Conservation (phyloP, 169 alveolate species). For the Plasmodium chabaudi region DNA sequence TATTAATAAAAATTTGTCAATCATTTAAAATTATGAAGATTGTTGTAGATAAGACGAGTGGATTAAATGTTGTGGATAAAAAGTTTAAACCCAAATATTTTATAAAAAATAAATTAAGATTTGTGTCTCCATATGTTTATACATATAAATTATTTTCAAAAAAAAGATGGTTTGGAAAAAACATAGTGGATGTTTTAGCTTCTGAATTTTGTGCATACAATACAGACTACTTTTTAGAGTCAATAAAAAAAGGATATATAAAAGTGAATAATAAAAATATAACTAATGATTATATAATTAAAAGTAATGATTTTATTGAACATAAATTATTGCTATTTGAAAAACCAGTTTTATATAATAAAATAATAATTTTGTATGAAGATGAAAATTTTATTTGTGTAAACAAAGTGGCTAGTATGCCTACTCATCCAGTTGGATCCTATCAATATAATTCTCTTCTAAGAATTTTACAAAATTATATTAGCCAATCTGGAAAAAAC, state of each 20-base stretch:
- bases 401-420: slow-evolving; percentile 82
- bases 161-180: slow-evolving; percentile 83
- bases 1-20: neutral
- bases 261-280: slow-evolving; percentile 73
- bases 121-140: slow-evolving; percentile 83
- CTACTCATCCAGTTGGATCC: slow-evolving; percentile 85
- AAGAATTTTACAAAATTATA: slow-evolving; percentile 77
- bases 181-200: slow-evolving; percentile 76
- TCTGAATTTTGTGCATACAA: slow-evolving; percentile 85
- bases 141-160: slow-evolving; percentile 80
- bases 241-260: slow-evolving; percentile 78
- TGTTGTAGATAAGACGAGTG: slow-evolving; percentile 39
- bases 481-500: neutral
- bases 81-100: slow-evolving; percentile 68
- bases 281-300: slow-evolving; percentile 76
- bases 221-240: slow-evolving; percentile 64
- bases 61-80: slow-evolving; percentile 54
- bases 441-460: slow-evolving; percentile 83
- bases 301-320: slow-evolving; percentile 79
- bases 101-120: slow-evolving; percentile 79
- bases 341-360: slow-evolving; percentile 78
- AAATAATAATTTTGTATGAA: slow-evolving; percentile 76
- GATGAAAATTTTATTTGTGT: slow-evolving; percentile 82
- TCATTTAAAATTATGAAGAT: slow-evolving; percentile 68
- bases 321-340: slow-evolving; percentile 83